phyloP scores from a whole-genome alignment of 306 rosid species.

The Prunus campanulata region DNA sequence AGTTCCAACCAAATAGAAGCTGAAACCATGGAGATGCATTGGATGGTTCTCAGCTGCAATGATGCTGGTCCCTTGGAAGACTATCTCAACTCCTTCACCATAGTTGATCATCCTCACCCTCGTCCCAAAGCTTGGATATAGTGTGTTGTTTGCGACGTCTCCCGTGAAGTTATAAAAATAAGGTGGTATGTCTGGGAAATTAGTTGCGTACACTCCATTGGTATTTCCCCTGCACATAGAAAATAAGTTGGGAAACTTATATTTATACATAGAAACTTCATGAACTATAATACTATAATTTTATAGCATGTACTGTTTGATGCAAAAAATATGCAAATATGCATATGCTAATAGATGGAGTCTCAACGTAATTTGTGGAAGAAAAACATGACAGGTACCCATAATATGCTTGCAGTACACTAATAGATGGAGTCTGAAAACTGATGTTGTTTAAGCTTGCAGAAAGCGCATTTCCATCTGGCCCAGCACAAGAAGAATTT shows the following conservation, averaged over 20 bases:
- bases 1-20: constrained; percentile 39
- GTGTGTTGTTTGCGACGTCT: constrained; percentile 12
- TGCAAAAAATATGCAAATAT: too few species aligned
- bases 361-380: too few species aligned
- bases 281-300: too few species aligned
- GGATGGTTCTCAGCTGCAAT: constrained; percentile 44
- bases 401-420: constrained; percentile 37
- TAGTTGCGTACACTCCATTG: too few species aligned
- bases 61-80: constrained; percentile 43
- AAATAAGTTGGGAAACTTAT: too few species aligned
- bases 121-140: constrained; percentile 25
- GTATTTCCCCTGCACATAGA: too few species aligned
- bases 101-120: constrained; percentile 25
- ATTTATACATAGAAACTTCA: too few species aligned
- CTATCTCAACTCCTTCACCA: constrained; percentile 36
- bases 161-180: constrained; percentile 37
- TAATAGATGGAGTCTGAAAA: constrained; percentile 21
- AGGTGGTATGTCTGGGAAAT: constrained; percentile 7
- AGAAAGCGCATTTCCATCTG: constrained; percentile 14
- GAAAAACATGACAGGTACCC: constrained; percentile 13
- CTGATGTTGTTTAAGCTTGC: constrained; percentile 40
- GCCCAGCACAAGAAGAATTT: constrained; percentile 27
- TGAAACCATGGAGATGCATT: constrained; percentile 50
- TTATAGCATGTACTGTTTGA: too few species aligned
- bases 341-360: too few species aligned